These are phyloP conservation scores for Gastrolobium bilobum DNA, from an alignment of 306 rosid genomes.

Conservation along the genomic window DNA sequence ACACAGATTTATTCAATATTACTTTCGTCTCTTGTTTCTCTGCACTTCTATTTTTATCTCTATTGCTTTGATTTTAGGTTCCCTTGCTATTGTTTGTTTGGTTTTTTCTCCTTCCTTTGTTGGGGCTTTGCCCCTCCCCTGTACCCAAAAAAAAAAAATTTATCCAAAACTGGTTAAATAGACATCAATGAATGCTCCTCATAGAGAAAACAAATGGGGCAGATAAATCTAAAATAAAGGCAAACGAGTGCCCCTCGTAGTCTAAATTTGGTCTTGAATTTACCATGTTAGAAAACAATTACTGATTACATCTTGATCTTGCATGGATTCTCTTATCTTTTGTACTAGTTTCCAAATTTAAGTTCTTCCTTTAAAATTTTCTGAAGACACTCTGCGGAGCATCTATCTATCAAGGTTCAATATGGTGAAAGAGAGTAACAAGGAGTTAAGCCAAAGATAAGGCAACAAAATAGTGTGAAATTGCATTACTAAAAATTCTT, in stretches of 20 bases:
- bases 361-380: slow-evolving; percentile 66
- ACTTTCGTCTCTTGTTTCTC: too few relatives aligned
- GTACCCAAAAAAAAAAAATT: too few relatives aligned
- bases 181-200: slow-evolving; percentile 17
- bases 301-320: slow-evolving; percentile 23
- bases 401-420: too few relatives aligned
- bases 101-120: too few relatives aligned
- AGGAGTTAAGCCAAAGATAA: not conserved
- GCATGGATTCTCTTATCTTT: slow-evolving; percentile 32
- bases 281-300: too few relatives aligned
- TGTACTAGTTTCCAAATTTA: slow-evolving; percentile 47
- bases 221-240: not conserved
- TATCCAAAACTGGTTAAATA: not conserved
- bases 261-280: not conserved
- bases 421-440: not conserved
- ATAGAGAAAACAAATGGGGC: not conserved
- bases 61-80: too few relatives aligned
- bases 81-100: too few relatives aligned
- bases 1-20: too few relatives aligned
- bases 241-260: not conserved
- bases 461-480: not conserved
- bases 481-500: not conserved
- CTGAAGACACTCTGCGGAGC: too few relatives aligned
- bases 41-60: too few relatives aligned
- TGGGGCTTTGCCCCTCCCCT: too few relatives aligned